These are phyloP conservation scores for Aspergillus chevalieri DNA, from an alignment of 2,329 filamentous ascomycete species.

Conservation along the genomic window DNA sequence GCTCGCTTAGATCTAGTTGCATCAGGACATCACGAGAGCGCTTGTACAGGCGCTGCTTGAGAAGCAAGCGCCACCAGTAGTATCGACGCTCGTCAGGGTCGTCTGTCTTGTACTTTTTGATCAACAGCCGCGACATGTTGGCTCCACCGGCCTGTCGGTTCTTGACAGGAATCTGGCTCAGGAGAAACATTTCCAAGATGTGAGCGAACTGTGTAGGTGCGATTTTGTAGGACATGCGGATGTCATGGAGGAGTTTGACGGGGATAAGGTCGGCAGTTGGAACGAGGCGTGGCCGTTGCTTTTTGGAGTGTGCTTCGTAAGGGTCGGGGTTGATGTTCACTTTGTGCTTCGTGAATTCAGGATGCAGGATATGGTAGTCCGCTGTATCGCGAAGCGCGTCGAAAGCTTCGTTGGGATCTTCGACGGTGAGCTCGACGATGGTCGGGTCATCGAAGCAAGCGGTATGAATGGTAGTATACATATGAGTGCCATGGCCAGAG, in stretches of 20 bases:
- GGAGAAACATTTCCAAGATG: slow-evolving; percentile 57
- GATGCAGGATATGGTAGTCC: slow-evolving; percentile 53
- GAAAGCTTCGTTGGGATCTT: slow-evolving; percentile 76
- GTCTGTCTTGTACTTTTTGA: slow-evolving; percentile 40
- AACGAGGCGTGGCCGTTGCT: slow-evolving; percentile 33
- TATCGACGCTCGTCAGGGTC: slow-evolving; percentile 54
- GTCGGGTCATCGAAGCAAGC: slow-evolving; percentile 61
- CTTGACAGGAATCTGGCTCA: slow-evolving; percentile 49
- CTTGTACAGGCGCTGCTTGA: slow-evolving; percentile 58
- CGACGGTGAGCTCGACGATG: slow-evolving; percentile 79
- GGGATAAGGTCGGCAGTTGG: slow-evolving; percentile 52
- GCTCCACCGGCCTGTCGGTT: slow-evolving; percentile 44
- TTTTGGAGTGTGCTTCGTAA: slow-evolving; percentile 26
- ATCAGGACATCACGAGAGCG: slow-evolving; percentile 54
- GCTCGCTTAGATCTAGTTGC: slow-evolving; percentile 53
- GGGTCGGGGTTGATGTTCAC: slow-evolving; percentile 45
- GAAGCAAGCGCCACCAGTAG: slow-evolving; percentile 60
- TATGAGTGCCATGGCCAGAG: slow-evolving; percentile 67
- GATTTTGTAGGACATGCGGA: slow-evolving; percentile 53
- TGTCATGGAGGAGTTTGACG: slow-evolving; percentile 41
- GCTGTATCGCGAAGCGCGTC: slow-evolving; percentile 59
- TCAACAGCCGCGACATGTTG: slow-evolving; percentile 47
- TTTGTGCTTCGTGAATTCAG: slow-evolving; percentile 43
- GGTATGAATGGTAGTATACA: slow-evolving; percentile 75
- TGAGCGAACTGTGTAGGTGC: slow-evolving; percentile 56